Evolutionary conservation across 2,329 filamentous ascomycete genomes (phyloP).

Genomic region (Corinectria fuckeliana): DNA sequence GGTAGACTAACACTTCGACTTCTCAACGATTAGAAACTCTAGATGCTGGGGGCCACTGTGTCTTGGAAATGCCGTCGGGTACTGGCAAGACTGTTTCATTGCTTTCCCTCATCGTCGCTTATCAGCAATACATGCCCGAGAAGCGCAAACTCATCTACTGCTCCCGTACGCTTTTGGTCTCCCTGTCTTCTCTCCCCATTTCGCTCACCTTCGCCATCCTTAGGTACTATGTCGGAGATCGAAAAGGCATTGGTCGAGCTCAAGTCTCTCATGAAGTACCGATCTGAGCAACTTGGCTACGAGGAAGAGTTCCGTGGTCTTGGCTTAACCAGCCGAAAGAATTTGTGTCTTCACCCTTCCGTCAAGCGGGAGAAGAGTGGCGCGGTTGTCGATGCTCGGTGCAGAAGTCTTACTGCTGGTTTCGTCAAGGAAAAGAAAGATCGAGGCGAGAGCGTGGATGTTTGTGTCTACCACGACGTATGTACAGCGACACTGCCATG

Average conservation of each 20-base stretch:
- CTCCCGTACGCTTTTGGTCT: conserved; percentile 66
- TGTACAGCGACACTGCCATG: conserved; percentile 33
- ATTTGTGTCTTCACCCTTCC: conserved; percentile 92
- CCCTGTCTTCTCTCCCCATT: background rate
- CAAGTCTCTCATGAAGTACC: conserved; percentile 93
- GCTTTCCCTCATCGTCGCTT: conserved; percentile 93
- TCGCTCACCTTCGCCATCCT: conserved; percentile 8
- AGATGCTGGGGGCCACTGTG: conserved; percentile 92
- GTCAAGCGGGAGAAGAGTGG: conserved; percentile 98
- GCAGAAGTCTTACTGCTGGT: conserved; percentile 91
- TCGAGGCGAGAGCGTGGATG: conserved; percentile 88
- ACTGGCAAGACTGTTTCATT: conserved; percentile 98
- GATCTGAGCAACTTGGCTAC: conserved; percentile 84
- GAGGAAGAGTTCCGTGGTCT: conserved; percentile 93
- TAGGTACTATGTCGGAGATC: conserved; percentile 97
- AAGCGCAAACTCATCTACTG: conserved; percentile 98
- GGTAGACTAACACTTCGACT: conserved; percentile 5
- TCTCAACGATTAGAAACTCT: conserved; percentile 67
- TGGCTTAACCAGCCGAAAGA: conserved; percentile 94
- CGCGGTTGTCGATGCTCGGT: conserved; percentile 90
- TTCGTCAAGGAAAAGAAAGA: conserved; percentile 99
- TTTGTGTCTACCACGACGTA: conserved; percentile 95
- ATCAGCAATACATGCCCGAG: conserved; percentile 92
- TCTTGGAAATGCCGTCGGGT: conserved; percentile 98
- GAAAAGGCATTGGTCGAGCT: conserved; percentile 95